phyloP scores from a whole-genome alignment of 202 grass and related monocot species.

The Sporobolus alterniflorus region DNA sequence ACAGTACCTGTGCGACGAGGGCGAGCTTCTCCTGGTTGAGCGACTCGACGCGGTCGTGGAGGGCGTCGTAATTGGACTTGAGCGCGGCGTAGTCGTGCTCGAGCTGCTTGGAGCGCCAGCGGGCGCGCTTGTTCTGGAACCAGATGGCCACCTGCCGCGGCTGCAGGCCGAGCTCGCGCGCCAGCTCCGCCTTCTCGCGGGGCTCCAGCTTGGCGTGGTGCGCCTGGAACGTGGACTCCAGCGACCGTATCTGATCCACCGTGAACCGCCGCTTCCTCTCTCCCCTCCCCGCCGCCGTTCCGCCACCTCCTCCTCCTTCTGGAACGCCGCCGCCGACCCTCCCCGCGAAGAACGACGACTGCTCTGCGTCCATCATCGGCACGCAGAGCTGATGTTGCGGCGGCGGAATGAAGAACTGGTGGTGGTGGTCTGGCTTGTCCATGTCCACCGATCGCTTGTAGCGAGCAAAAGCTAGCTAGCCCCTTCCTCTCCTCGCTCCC shows the following conservation, averaged over 20 bases:
- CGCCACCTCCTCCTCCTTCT: not conserved
- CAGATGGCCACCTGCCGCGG: conserved; percentile 86
- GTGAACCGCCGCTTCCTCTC: conserved; percentile 76
- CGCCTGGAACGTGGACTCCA: conserved; percentile 78
- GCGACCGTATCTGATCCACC: conserved; percentile 76
- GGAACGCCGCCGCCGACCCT: not conserved
- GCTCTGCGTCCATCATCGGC: conserved; percentile 21
- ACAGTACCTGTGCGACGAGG: conserved; percentile 70
- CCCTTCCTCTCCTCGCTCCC: not conserved
- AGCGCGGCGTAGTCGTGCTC: conserved; percentile 73
- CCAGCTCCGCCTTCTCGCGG: conserved; percentile 77
- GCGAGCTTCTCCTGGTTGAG: conserved; percentile 77
- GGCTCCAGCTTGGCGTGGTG: conserved; percentile 86
- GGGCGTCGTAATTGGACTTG: conserved; percentile 57
- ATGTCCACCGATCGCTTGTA: conserved; percentile 13
- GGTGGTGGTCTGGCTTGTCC: conserved; percentile 29
- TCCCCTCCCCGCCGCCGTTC: not conserved
- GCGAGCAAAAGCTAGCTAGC: not conserved
- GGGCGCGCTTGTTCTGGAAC: conserved; percentile 95
- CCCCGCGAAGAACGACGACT: conserved; percentile 15
- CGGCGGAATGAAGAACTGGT: conserved; percentile 38
- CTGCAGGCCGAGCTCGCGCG: conserved; percentile 74
- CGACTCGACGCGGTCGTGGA: conserved; percentile 50
- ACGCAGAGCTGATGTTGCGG: conserved; percentile 24
- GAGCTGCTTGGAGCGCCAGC: conserved; percentile 85